Percentiles rank a stretch among this genome's conserved stretches.
phyloP scores from a whole-genome alignment of 306 rosid species.

The Hippophae rhamnoides region DNA sequence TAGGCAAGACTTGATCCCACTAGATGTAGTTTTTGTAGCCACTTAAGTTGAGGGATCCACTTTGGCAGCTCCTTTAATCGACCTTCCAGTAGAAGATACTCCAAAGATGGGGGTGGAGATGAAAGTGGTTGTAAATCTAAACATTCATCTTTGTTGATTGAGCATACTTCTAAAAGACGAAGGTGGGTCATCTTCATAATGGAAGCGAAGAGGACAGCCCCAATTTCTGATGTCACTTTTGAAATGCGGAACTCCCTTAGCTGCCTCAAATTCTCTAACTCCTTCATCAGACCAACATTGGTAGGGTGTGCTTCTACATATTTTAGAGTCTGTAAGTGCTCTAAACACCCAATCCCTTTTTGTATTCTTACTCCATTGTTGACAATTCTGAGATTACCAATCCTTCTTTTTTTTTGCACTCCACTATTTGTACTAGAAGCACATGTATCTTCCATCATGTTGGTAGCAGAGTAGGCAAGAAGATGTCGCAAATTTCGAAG shows the following conservation, averaged over 20 bases:
- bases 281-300: background rate
- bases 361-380: background rate
- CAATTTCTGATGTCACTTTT: background rate
- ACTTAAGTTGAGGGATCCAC: constrained; percentile 18
- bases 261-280: background rate
- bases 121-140: constrained; percentile 11
- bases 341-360: background rate
- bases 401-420: background rate
- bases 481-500: background rate
- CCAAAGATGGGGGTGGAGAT: background rate
- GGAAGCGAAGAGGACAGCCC: background rate
- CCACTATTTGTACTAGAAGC: background rate
- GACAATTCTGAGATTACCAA: no score
- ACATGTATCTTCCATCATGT: background rate
- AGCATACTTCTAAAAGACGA: constrained; percentile 8
- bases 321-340: background rate
- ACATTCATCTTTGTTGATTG: constrained; percentile 11
- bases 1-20: constrained; percentile 5
- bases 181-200: constrained; percentile 14
- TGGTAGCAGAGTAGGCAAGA: background rate
- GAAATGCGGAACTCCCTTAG: background rate
- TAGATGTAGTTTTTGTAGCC: constrained; percentile 12
- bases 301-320: background rate
- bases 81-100: background rate
- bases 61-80: constrained; percentile 12